Conservation (phyloP, 176 grass and related monocot species). For the Carex pumila region DNA sequence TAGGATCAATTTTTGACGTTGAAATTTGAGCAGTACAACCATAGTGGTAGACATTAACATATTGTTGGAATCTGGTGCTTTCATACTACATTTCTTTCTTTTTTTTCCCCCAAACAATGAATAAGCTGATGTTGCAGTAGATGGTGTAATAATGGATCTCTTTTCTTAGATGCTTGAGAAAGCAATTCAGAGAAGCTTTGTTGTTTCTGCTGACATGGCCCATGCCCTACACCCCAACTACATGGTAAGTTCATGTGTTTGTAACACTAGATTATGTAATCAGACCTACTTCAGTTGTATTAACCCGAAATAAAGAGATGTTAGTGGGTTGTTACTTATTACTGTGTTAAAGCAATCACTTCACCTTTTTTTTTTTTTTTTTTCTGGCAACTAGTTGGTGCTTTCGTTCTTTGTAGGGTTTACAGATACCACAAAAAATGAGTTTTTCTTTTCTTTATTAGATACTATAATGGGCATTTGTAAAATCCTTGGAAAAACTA, state of each 20-base stretch:
- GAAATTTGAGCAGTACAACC: neutral
- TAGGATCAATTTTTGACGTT: neutral
- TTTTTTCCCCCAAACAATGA: neutral
- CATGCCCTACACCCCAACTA: constrained; percentile 95
- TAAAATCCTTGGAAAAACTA: neutral
- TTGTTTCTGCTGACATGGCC: constrained; percentile 98
- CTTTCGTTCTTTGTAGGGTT: neutral
- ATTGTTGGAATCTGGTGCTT: neutral
- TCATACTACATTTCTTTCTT: neutral
- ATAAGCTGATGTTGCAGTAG: neutral
- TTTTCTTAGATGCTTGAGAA: constrained; percentile 70
- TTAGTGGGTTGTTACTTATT: neutral
- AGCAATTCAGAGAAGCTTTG: constrained; percentile 83
- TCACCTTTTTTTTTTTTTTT: neutral
- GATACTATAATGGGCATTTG: neutral
- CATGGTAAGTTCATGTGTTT: constrained; percentile 35
- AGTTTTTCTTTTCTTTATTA: neutral
- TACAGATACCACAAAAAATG: neutral
- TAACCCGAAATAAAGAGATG: neutral
- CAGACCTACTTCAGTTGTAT: neutral
- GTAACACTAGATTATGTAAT: neutral
- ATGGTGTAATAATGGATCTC: neutral
- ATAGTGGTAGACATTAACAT: neutral
- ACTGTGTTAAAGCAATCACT: neutral
- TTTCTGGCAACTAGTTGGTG: neutral